Conservation (phyloP, 2,329 filamentous ascomycete genomes). For the Epichloe gansuensis region DNA sequence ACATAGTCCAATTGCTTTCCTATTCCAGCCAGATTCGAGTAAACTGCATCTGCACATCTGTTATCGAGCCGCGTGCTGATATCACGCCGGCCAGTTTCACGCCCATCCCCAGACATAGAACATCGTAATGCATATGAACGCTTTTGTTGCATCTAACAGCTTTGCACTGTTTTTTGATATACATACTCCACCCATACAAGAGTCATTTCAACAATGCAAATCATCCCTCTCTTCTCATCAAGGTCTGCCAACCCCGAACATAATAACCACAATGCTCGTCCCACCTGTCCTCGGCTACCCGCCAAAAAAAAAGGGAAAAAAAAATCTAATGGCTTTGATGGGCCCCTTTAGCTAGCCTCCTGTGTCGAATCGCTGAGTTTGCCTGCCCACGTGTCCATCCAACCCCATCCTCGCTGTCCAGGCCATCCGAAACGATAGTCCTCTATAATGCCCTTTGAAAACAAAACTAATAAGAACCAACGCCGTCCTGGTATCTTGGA, state of each 20-base stretch:
- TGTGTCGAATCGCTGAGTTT: not conserved
- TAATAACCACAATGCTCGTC: no score
- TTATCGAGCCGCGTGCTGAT: not conserved
- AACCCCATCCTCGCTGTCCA: not conserved
- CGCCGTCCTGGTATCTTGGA: constrained; percentile 28
- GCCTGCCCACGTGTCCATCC: constrained; percentile 1
- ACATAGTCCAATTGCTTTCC: not conserved
- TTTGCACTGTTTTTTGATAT: no score
- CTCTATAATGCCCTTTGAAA: not conserved
- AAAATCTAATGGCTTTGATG: not conserved
- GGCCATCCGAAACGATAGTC: not conserved
- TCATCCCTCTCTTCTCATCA: no score
- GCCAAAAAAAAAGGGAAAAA: not conserved
- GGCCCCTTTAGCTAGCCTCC: not conserved
- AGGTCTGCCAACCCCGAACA: no score
- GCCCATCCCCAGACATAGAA: no score
- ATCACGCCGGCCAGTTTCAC: no score
- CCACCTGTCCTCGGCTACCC: not conserved
- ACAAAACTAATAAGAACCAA: constrained; percentile 16
- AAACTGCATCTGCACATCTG: not conserved
- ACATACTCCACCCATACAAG: no score
- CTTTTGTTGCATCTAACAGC: no score
- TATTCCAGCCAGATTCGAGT: not conserved
- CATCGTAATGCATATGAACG: no score
- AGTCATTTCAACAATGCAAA: no score